Conservation (phyloP, 805 yeast genomes). For the Torulaspora quercuum region DNA sequence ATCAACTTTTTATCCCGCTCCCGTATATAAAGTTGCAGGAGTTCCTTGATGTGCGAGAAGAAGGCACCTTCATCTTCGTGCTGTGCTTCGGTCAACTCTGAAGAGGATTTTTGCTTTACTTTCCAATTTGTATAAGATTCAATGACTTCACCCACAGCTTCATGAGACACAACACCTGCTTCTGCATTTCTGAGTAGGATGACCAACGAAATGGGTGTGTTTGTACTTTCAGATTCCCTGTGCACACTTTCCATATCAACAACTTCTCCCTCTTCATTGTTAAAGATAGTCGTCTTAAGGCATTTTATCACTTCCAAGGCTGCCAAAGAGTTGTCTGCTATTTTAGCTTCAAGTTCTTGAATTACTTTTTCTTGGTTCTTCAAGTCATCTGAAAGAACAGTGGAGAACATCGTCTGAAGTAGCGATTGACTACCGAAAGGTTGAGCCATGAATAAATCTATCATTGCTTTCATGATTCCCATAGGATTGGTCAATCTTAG, state of each 20-base stretch:
- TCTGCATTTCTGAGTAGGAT: constrained; percentile 28
- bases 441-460: constrained; percentile 80
- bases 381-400: constrained; percentile 72
- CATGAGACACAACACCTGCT: constrained; percentile 19
- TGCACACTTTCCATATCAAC: constrained; percentile 33
- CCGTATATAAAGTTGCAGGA: constrained; percentile 60
- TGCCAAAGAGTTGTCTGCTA: constrained; percentile 26
- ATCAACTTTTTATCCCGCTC: constrained; percentile 72
- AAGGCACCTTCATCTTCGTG: constrained; percentile 37
- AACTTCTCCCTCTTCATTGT: constrained; percentile 31
- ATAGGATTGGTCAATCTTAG: constrained; percentile 84
- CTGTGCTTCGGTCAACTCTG: constrained; percentile 24
- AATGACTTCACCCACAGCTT: constrained; percentile 29
- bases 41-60: constrained; percentile 55
- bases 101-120: constrained; percentile 14
- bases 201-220: constrained; percentile 29
- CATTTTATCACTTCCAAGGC: constrained; percentile 31
- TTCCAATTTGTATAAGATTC: constrained; percentile 34
- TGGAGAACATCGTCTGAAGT: constrained; percentile 69
- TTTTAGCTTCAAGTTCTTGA: constrained; percentile 42
- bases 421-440: constrained; percentile 66
- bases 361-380: constrained; percentile 57
- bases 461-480: constrained; percentile 69
- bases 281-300: constrained; percentile 34
- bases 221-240: constrained; percentile 31